Conservation (phyloP, 371 early-diverging fungal species). For the Mortierella sp. region DNA sequence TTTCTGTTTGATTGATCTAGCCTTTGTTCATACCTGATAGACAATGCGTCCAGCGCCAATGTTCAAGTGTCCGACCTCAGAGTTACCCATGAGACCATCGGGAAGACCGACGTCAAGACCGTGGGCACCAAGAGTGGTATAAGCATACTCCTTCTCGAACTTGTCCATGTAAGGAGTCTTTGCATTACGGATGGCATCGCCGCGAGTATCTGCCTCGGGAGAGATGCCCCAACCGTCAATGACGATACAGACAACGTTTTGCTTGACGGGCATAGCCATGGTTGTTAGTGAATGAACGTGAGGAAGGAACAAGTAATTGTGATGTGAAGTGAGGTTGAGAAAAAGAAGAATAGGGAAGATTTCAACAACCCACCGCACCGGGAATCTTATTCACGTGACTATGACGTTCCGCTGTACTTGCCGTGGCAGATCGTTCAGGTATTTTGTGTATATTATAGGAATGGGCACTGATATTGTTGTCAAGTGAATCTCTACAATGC, state of each 20-base stretch:
- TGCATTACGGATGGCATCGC: constrained; percentile 96
- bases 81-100: constrained; percentile 99
- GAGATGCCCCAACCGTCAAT: constrained; percentile 98
- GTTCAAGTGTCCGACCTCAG: constrained; percentile 99
- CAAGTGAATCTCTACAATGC: too few relatives aligned
- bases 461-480: too few relatives aligned
- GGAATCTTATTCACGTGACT: neutral
- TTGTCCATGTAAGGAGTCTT: constrained; percentile 94
- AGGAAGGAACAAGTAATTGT: neutral
- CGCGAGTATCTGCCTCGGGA: constrained; percentile 71
- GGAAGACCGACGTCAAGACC: constrained; percentile 98
- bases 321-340: neutral
- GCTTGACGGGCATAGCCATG: constrained; percentile 50
- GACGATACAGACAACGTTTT: constrained; percentile 82
- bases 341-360: neutral
- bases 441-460: too few relatives aligned
- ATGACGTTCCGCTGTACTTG: neutral
- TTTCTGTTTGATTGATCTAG: neutral
- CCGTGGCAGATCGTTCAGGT: too few relatives aligned
- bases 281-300: neutral
- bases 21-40: constrained; percentile 80
- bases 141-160: constrained; percentile 81
- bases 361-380: neutral
- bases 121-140: constrained; percentile 91
- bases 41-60: constrained; percentile 99